Conservation (phyloP, 345 rosid genomes). For the Bruguiera gymnorhiza region DNA sequence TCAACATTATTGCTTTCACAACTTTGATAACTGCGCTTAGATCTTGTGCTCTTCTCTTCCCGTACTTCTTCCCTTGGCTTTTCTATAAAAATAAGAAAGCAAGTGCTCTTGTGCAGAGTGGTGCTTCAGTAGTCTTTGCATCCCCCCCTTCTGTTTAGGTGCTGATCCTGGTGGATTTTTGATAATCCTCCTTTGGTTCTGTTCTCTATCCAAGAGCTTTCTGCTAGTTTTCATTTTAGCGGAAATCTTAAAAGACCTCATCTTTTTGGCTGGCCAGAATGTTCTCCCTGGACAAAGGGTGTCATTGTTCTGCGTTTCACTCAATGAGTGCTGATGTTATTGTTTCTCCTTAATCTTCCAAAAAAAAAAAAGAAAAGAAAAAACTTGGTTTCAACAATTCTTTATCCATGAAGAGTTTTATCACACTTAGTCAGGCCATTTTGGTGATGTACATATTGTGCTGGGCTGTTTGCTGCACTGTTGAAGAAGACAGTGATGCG, state of each 20-base stretch:
- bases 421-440: constrained; percentile 11
- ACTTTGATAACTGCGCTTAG: constrained; percentile 48
- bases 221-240: constrained; percentile 1
- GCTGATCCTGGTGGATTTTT: not conserved
- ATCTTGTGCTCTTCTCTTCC: constrained; percentile 25
- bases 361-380: not conserved
- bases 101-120: not conserved
- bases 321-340: not conserved
- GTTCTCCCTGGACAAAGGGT: not conserved
- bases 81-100: constrained; percentile 25
- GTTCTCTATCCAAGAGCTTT: constrained; percentile 5
- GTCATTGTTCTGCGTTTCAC: not conserved
- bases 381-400: too few relatives aligned
- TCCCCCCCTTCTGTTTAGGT: not conserved
- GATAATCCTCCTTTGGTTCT: constrained; percentile 12
- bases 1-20: constrained; percentile 25
- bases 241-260: not conserved
- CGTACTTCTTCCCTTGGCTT: constrained; percentile 23
- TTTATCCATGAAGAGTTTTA: constrained; percentile 15
- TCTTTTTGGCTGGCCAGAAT: not conserved
- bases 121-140: not conserved
- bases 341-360: not conserved
- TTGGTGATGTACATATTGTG: constrained; percentile 37
- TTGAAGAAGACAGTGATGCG: constrained; percentile 40
- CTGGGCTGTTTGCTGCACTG: constrained; percentile 35